A percentile compares a stretch with the other conserved stretches of the same genome.
These are phyloP conservation scores for Rhizophagus sp. DNA, from an alignment of 192 early-diverging fungal species.

Conservation along the genomic window DNA sequence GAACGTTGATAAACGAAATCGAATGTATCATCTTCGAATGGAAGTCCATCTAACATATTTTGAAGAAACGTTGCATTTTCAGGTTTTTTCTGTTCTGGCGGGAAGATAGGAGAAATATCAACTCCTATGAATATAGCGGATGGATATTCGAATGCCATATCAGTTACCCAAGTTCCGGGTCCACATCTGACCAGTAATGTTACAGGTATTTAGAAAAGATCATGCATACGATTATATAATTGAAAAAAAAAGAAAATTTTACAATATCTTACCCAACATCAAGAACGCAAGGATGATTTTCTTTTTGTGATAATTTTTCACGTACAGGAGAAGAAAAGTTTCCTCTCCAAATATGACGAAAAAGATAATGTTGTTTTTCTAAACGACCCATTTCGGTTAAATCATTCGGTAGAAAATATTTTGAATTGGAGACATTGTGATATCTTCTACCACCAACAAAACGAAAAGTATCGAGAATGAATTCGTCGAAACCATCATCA, in stretches of 20 bases:
- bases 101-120: slow-evolving; percentile 38
- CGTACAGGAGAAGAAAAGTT: slow-evolving; percentile 1
- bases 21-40: slow-evolving; percentile 23
- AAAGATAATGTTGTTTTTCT: slow-evolving; percentile 7
- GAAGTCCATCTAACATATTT: slow-evolving; percentile 27
- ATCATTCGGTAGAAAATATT: slow-evolving; percentile 52
- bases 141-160: slow-evolving; percentile 41
- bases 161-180: slow-evolving; percentile 39
- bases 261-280: slow-evolving; percentile 18
- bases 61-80: slow-evolving; percentile 11
- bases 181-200: slow-evolving; percentile 26
- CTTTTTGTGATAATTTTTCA: neutral
- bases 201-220: neutral
- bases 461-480: slow-evolving; percentile 10
- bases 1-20: slow-evolving; percentile 26
- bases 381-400: slow-evolving; percentile 45
- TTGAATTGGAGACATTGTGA: slow-evolving; percentile 38
- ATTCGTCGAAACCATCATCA: slow-evolving; percentile 1
- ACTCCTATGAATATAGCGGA: slow-evolving; percentile 32
- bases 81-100: neutral
- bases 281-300: neutral
- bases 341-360: slow-evolving; percentile 1
- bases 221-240: neutral
- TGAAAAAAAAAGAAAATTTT: neutral
- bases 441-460: slow-evolving; percentile 36